phyloP scores from a whole-genome alignment of 805 yeast species.

The Brettanomyces anomalus region DNA sequence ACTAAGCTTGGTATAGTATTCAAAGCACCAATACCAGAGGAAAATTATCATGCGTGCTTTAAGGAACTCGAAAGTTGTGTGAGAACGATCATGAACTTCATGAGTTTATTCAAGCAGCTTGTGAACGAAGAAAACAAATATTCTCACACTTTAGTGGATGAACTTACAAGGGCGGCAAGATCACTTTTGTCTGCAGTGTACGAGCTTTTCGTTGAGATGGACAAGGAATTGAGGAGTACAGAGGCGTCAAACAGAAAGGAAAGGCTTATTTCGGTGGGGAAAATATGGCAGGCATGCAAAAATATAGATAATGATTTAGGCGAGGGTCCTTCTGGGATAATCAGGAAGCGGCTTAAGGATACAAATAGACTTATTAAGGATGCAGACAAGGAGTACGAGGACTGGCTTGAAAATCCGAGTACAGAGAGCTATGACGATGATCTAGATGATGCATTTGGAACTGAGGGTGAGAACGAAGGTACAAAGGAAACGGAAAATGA shows the following conservation, averaged over 20 bases:
- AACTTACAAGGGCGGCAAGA: conserved; percentile 20
- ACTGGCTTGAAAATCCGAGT: conserved; percentile 57
- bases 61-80: conserved; percentile 39
- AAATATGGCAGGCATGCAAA: conserved; percentile 65
- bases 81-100: conserved; percentile 33
- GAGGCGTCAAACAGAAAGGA: conserved; percentile 11
- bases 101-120: conserved; percentile 37
- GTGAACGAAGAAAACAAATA: conserved; percentile 26
- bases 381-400: conserved; percentile 57
- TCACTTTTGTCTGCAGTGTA: conserved; percentile 10
- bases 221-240: conserved; percentile 6
- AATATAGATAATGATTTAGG: conserved; percentile 30
- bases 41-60: conserved; percentile 35
- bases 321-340: conserved; percentile 44
- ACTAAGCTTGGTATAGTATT: conserved; percentile 70
- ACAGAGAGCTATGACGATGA: conserved; percentile 22
- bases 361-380: conserved; percentile 44
- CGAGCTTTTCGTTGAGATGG: conserved; percentile 13
- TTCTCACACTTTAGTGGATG: conserved; percentile 21
- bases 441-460: conserved; percentile 42
- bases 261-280: conserved; percentile 54
- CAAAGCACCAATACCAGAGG: conserved; percentile 43
- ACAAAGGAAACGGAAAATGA: conserved; percentile 22
- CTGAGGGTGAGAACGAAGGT: conserved; percentile 27
- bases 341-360: conserved; percentile 37